Percentiles rank a stretch among this genome's conserved stretches.
Conservation (phyloP, 192 early-diverging fungal species). For the Phlyctochytrium arcticum region DNA sequence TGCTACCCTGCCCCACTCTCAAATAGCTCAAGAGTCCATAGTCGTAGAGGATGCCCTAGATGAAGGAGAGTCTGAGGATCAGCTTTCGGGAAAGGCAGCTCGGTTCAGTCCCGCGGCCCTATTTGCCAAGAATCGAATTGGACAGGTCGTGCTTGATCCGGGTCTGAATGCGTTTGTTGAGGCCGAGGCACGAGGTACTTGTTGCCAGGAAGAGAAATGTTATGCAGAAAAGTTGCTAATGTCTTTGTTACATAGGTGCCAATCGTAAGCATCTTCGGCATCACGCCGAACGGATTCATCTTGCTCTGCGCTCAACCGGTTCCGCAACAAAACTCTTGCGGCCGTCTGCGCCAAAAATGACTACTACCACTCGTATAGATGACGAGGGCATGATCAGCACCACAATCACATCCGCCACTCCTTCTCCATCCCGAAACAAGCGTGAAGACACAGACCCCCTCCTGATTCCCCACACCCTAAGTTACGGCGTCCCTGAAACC, state of each 20-base stretch:
- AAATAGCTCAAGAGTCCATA: too few species aligned
- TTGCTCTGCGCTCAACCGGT: conserved; percentile 13
- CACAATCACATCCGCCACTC: too few species aligned
- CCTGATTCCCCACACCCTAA: conserved; percentile 55
- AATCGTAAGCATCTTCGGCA: conserved; percentile 3
- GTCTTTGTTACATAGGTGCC: background rate
- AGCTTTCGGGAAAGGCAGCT: too few species aligned
- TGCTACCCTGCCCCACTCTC: too few species aligned
- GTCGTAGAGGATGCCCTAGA: too few species aligned
- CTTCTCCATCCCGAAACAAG: too few species aligned
- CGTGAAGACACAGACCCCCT: background rate
- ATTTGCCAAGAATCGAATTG: conserved; percentile 18
- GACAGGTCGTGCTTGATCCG: conserved; percentile 5
- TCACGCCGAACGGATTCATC: conserved; percentile 1
- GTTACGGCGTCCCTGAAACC: conserved; percentile 69
- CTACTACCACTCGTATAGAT: background rate
- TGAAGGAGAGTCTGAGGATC: too few species aligned
- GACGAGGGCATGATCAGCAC: background rate
- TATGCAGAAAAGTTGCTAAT: background rate
- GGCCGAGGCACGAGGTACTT: too few species aligned
- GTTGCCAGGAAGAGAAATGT: background rate
- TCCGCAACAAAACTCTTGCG: conserved; percentile 5
- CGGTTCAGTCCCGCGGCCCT: conserved; percentile 3
- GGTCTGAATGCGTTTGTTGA: background rate
- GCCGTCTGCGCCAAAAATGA: background rate